Evolutionary conservation across 2,329 filamentous ascomycete species (phyloP), one percentile per base, ranked within the genome.

Genomic region (Talaromyces atroroseus): DNA sequence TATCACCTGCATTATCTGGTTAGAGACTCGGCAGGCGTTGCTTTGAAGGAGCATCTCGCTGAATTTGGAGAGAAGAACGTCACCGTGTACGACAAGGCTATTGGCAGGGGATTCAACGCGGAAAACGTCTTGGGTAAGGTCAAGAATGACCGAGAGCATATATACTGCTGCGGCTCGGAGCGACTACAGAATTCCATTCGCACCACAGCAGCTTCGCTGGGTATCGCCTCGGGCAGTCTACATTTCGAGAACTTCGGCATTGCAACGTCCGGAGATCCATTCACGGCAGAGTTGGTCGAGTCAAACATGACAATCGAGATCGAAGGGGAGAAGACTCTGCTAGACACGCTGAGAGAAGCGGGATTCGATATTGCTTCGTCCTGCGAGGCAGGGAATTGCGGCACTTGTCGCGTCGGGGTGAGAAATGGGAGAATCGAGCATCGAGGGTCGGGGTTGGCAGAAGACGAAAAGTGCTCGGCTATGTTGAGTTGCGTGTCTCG

Each of bases 231-330:
- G 8, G 11, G 24, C 20, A 23, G n/a, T 8, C 12, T 52, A 14
- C 50, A 52, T 32, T 53, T 32, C 38, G 50, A 53, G 14, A 36
- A 21, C n/a, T 53, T 53, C 20, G 32, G 29, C 5, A 32, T 12
- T 32, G 45, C 26, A 6, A 49, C 29, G 24, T 20, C 47, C 10
- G 29, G 47, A 2, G 29, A 49, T 18, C 36, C 36, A 6, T 40
- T 40, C 16, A 40, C 36, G 10, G 36, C 18, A 14, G 14, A 40
- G 16, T 11, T 40, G 36, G 16, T 18, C 10, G 11, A 11, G 3
- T 16, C 7, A 14, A 34, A 40, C 3, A 16, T 14, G 5, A 14
- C 11, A 6, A 5, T 40, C 4, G 10, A 40, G 36, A 16, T 40
- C 4, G 36, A 14, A 40, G 36, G 10, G 2, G 16, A 40, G 3